Base-by-base conservation (phyloP, 257 asterid species). In the Handroanthus guayacan region DNA sequence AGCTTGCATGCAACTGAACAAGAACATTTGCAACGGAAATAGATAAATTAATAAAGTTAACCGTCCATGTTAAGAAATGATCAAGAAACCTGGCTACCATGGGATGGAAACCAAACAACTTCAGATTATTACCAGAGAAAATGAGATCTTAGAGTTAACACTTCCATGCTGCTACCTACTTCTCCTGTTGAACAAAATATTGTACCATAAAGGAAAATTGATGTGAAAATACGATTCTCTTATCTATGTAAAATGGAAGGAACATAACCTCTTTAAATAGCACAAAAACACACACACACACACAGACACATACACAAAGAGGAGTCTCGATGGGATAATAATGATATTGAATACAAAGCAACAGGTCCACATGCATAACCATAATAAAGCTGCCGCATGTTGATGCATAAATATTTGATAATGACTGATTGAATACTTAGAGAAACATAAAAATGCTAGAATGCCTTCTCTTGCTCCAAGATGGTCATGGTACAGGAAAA, bases 1-100 rank as follows among this genome's bases (percentile, higher is more conserved):
- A 17, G 52, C 70, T 63, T 16, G 52, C 69, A 62, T 11, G 20
- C 20, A 37, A 41, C 69, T 37, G 41, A 62, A 66, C 58, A 67
- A 63, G 17, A 54, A 43, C 6, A 57, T 43, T 11, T 2, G 6
- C 9, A 38, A 17, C 16, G 39, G 11, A 54, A 63, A 17, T 34
- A 8, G 36, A 56, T 9, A 1, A 62, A 44, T 3, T 74, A 16
- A 5, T 14, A 18, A 48, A 3, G 57, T 47, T 58, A 36, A 16
- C 12, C 10, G 45, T 51, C 43, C 48, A 8, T 8, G 9, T 41
- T 20, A 13, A 38, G 20, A 55, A n/a, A 47, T 20, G 72, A 67
- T 67, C 38, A n/a, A 25, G 58, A 47, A 64, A 25, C 58, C 43
- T 48, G 55, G 55, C 1, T 67, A 67, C 60, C 16, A 54, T 3